Base-by-base conservation (phyloP, 352 stramenopile genomes). In the Poterioochromonas sp. region DNA sequence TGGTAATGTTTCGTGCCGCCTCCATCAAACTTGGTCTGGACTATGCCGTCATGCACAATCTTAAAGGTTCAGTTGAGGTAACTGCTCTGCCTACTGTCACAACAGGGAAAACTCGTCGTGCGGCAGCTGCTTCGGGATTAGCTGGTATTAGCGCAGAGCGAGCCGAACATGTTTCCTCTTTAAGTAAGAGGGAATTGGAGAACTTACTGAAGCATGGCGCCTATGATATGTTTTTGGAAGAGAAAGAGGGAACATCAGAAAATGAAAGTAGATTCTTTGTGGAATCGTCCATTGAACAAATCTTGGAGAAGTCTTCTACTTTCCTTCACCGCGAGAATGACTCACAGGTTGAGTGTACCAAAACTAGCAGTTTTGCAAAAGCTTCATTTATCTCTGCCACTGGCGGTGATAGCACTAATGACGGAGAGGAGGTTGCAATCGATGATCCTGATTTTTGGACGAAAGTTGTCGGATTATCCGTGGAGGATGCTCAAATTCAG, bases 1-100 rank as follows among this genome's bases (percentile, higher is more conserved):
- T 94, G 80, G 91, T 97, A 85, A 99, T 99, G 95, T 98, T 99
- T 80, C 90, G 98, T 76, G 90, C 94, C 62, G 94, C 93, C 32
- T 97, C 90, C 32, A 83, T 93, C 79, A 99, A 99, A 82, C 93
- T 99, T 76, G 94, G 94, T 15, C 88, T 99, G 8, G 96, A 99
- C 77, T 93, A 97, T 79, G 95, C 95, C 26, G 93, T 99, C 1
- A 85, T 99, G 35, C 96, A 83, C 85, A 90, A 35, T 84, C 85
- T 83, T 92, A 91, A 80, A 92, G 91, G 26, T 26, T 58, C 47
- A 26, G 47, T 26, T 26, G n/a, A n/a, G n/a, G n/a, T n/a, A n/a
- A n/a, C n/a, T n/a, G n/a, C 70, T 32, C 83, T 89, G 79, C 83
- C 84, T 32, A 12, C 49, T 1, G 22, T 77, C 39, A 79, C n/a